Evolutionary conservation across 306 rosid species (phyloP).

Genomic region (Clitoria ternatea): DNA sequence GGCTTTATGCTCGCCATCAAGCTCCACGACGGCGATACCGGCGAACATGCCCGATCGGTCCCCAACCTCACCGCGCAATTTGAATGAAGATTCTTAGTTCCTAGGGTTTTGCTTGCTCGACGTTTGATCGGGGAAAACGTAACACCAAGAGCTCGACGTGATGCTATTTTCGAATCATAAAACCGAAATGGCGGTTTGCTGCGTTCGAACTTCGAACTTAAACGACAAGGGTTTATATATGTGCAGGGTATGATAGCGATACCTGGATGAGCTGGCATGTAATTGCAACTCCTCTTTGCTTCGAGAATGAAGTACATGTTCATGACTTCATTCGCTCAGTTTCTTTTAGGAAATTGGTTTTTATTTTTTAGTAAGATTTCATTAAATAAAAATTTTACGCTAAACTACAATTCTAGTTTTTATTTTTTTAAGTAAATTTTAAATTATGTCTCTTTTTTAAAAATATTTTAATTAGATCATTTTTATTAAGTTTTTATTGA

Average conservation of each 20-base stretch:
- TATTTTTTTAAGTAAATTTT: no score
- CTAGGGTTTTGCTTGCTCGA: slow-evolving; percentile 18
- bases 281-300: no score
- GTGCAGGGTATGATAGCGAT: background rate
- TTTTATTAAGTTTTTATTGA: no score
- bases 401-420: no score
- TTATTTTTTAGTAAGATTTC: no score
- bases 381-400: no score
- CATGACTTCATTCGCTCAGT: no score
- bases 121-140: slow-evolving; percentile 6
- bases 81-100: background rate
- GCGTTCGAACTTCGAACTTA: background rate
- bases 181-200: background rate
- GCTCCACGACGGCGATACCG: slow-evolving; percentile 6
- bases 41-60: background rate
- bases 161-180: background rate
- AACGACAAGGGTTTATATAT: background rate
- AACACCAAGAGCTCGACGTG: background rate
- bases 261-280: no score
- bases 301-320: no score
- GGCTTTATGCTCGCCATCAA: slow-evolving; percentile 53
- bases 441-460: no score
- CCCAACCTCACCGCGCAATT: background rate
- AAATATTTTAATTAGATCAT: no score
- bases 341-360: no score